Base-by-base conservation (phyloP, 257 asterid genomes). In the Solanum lycopersicoides region DNA sequence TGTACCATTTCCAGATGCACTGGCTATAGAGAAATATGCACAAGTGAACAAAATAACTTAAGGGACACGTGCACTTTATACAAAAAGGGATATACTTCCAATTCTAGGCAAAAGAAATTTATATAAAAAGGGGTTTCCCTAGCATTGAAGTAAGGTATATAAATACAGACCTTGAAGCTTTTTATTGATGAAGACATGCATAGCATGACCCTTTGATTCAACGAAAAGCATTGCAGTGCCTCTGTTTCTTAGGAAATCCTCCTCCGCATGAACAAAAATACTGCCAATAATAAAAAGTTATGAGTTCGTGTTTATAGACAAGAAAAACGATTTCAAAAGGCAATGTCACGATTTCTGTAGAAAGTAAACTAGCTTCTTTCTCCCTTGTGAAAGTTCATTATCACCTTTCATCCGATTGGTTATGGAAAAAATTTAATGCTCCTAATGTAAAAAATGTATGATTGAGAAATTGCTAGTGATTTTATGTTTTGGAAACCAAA, bases 191-290 rank as follows among this genome's bases (percentile, higher is more conserved):
- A 96, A 96, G 89, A 91, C 93, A 84, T 95, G 98, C 93, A 96
- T 90, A 30, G 96, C 98, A 85, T 96, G 99, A 90, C 99, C 99
- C 93, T 91, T 93, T 13, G 99, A 96, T 91, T 96, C 98, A 86
- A 96, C 90, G 30, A 88, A 87, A 87, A 96, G 98, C 92, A 90
- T 88, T 86, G 97, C 92, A 85, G 86, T 89, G 89, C 86, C 89
- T 88, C 95, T 94, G 69, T 91, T 93, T 92, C 86, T 91, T 83
- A 93, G 76, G 74, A 92, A 88, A 76, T 89, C 93, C 87, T 93
- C 98, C 88, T 89, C 93, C 80, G 86, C 94, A 77, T 90, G 92
- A 90, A 95, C 91, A 84, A 47, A 83, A 75, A 96, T 91, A 86
- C 98, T 96, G 91, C 86, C 92, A 89, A 41, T 34, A 85, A 89